Evolutionary conservation across 306 rosid species (phyloP).

Genomic region (Acacia confusa): DNA sequence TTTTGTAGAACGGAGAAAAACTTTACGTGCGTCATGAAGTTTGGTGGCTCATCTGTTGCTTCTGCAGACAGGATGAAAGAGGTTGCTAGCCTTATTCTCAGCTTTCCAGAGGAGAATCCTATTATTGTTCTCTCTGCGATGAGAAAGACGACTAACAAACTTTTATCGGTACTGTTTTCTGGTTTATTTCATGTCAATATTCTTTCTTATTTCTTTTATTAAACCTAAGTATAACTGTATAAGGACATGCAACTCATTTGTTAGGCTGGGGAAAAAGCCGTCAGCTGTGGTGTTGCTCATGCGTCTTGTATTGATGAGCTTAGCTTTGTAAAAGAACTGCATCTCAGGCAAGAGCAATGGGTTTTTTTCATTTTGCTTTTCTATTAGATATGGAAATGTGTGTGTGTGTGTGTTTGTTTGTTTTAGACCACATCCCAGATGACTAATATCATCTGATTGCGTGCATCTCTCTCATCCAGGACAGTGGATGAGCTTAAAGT

Average conservation of each 20-base stretch:
- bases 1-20: constrained; percentile 44
- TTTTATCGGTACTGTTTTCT: constrained; percentile 58
- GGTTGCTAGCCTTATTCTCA: constrained; percentile 68
- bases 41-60: constrained; percentile 91
- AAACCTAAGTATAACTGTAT: not conserved
- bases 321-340: constrained; percentile 63
- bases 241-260: constrained; percentile 21
- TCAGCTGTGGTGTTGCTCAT: constrained; percentile 78
- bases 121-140: constrained; percentile 87
- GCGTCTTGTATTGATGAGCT: constrained; percentile 68
- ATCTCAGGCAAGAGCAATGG: constrained; percentile 55
- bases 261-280: constrained; percentile 95
- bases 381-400: constrained; percentile 16
- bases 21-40: constrained; percentile 79
- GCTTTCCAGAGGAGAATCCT: constrained; percentile 87
- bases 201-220: not conserved
- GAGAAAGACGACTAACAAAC: constrained; percentile 90
- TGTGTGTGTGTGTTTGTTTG: not conserved
- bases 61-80: constrained; percentile 81
- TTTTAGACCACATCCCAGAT: constrained; percentile 3
- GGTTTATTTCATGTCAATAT: not conserved
- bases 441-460: constrained; percentile 3
- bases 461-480: constrained; percentile 43
- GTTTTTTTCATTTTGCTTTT: constrained; percentile 4
- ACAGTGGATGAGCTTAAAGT: constrained; percentile 70